Percentiles rank a stretch among this genome's conserved stretches.
Conservation (phyloP, 805 yeast genomes). For the Candida maris region DNA sequence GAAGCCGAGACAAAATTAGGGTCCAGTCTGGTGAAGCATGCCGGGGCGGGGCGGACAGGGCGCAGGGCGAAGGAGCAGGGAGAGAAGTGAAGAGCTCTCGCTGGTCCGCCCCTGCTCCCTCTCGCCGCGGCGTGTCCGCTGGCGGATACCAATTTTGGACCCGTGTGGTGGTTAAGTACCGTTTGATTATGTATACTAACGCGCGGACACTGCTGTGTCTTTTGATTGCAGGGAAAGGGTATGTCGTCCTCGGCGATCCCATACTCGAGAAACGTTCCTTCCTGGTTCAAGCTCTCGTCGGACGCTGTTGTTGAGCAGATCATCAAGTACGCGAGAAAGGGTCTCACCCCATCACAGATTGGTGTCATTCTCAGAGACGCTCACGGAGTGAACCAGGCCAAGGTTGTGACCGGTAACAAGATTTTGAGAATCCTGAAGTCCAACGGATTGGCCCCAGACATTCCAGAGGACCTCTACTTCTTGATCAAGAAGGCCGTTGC, state of each 20-base stretch:
- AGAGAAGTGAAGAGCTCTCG: too few species aligned
- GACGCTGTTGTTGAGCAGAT: constrained; percentile 97
- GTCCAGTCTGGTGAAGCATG: constrained; percentile 27
- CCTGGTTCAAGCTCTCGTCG: constrained; percentile 98
- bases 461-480: constrained; percentile 99
- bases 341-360: constrained; percentile 98
- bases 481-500: constrained; percentile 99
- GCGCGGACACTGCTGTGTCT: too few species aligned
- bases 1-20: constrained; percentile 32
- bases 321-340: constrained; percentile 99
- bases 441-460: constrained; percentile 99
- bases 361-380: constrained; percentile 99
- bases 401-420: constrained; percentile 98
- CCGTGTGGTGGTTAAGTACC: constrained; percentile 30
- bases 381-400: constrained; percentile 98
- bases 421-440: constrained; percentile 98
- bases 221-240: constrained; percentile 83
- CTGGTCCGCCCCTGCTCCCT: too few species aligned
- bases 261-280: constrained; percentile 97
- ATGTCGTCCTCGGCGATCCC: constrained; percentile 98
- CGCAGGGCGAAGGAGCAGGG: too few species aligned
- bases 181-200: too few species aligned
- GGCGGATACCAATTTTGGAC: constrained; percentile 50
- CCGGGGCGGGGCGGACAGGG: background rate
- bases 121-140: too few species aligned